phyloP scores from a whole-genome alignment of 495 filamentous ascomycete species.

The Emericellopsis terricola region DNA sequence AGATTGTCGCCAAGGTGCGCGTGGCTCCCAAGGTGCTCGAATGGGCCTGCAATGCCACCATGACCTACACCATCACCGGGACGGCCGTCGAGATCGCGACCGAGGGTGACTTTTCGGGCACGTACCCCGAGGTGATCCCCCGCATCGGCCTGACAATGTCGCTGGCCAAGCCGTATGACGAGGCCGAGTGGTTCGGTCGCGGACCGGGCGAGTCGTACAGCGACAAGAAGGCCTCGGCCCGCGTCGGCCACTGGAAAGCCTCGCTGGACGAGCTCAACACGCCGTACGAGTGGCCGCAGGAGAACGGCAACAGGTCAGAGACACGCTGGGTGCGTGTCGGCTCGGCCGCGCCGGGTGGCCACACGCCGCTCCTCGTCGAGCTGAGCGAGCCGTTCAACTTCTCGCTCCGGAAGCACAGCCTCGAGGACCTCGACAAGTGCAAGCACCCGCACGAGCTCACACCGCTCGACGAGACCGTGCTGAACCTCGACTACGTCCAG shows the following conservation, averaged over 20 bases:
- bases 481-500: constrained; percentile 43
- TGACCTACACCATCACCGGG: constrained; percentile 33
- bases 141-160: constrained; percentile 38
- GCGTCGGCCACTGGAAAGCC: constrained; percentile 29
- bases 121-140: constrained; percentile 34
- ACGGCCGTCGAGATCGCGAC: constrained; percentile 25
- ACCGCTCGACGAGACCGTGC: constrained; percentile 28
- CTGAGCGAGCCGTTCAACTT: constrained; percentile 29
- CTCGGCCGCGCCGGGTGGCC: constrained; percentile 1
- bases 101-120: constrained; percentile 19
- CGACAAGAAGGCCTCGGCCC: constrained; percentile 42
- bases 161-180: constrained; percentile 16
- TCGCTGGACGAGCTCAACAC: constrained; percentile 27
- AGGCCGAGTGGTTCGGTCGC: constrained; percentile 41
- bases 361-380: constrained; percentile 12
- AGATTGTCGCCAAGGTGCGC: constrained; percentile 24
- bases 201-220: constrained; percentile 45
- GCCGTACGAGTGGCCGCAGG: constrained; percentile 51
- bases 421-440: constrained; percentile 33
- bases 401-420: constrained; percentile 31
- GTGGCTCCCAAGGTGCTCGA: constrained; percentile 41
- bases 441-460: constrained; percentile 43
- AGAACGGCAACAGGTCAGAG: constrained; percentile 44
- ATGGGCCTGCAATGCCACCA: constrained; percentile 37
- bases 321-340: constrained; percentile 36